phyloP scores from a whole-genome alignment of 2,329 filamentous ascomycete species.

The Cercospora sp. region DNA sequence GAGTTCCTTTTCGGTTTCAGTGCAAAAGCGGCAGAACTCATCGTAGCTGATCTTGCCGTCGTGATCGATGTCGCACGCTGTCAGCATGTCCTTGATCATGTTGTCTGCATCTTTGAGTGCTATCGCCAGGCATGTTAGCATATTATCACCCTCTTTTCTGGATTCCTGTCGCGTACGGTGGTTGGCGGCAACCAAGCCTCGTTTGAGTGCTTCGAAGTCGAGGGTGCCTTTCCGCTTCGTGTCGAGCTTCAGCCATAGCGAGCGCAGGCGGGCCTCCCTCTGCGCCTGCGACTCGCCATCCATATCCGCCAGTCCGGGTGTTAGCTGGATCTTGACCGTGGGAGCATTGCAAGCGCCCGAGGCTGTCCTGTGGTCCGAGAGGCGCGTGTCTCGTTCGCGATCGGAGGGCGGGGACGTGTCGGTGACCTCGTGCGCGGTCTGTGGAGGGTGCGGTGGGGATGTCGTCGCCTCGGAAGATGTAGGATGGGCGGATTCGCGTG shows the following conservation, averaged over 20 bases:
- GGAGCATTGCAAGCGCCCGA: constrained; percentile 10
- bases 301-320: constrained; percentile 48
- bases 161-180: constrained; percentile 65
- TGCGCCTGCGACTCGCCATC: constrained; percentile 74
- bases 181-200: constrained; percentile 82
- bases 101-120: constrained; percentile 88
- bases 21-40: constrained; percentile 87
- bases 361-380: not conserved
- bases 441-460: not conserved
- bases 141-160: not conserved
- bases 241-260: constrained; percentile 82
- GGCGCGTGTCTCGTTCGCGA: not conserved
- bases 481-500: constrained; percentile 3
- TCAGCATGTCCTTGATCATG: constrained; percentile 77
- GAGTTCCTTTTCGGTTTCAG: constrained; percentile 81
- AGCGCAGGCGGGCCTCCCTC: constrained; percentile 77
- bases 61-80: constrained; percentile 78
- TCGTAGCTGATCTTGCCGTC: constrained; percentile 90
- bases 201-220: constrained; percentile 80
- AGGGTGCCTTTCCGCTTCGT: constrained; percentile 73
- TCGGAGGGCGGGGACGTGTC: not conserved
- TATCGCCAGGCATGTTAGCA: constrained; percentile 36
- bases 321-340: constrained; percentile 20
- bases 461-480: not conserved
- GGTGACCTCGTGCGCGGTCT: not conserved